phyloP scores from a whole-genome alignment of 2,329 filamentous ascomycete species.

The Albophoma yamanashiensis region DNA sequence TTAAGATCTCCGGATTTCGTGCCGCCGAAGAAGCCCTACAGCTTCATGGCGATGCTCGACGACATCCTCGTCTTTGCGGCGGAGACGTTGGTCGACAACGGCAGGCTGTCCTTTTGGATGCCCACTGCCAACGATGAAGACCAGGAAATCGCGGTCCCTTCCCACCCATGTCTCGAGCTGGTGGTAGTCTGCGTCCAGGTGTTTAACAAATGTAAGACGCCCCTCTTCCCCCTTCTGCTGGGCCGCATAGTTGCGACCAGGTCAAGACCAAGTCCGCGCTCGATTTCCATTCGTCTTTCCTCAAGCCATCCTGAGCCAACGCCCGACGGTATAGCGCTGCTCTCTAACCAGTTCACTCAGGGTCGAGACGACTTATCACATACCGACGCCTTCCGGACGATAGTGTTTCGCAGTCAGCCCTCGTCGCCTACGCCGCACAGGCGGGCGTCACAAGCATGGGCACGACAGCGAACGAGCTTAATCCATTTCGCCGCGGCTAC shows the following conservation, averaged over 20 bases:
- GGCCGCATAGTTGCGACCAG: too few species aligned
- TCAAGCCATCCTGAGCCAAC: not conserved
- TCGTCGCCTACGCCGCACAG: conserved; percentile 23
- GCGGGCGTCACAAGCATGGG: conserved; percentile 24
- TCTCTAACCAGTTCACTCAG: conserved; percentile 28
- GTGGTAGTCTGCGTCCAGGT: conserved; percentile 70
- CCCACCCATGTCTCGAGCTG: conserved; percentile 64
- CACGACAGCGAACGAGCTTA: conserved; percentile 46
- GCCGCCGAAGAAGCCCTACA: conserved; percentile 84
- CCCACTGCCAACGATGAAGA: conserved; percentile 76
- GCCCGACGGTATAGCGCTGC: not conserved
- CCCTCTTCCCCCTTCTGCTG: not conserved
- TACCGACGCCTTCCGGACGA: conserved; percentile 62
- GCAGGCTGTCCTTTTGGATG: conserved; percentile 92
- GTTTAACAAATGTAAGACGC: conserved; percentile 71
- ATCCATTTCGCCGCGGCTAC: conserved; percentile 49
- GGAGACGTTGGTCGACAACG: conserved; percentile 64
- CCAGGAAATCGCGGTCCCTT: conserved; percentile 65
- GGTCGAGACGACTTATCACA: conserved; percentile 82
- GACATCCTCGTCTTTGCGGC: conserved; percentile 81
- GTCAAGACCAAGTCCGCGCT: not conserved
- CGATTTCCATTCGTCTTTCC: not conserved
- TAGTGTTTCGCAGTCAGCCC: conserved; percentile 34
- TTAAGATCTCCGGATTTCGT: conserved; percentile 53
- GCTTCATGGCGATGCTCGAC: conserved; percentile 80